phyloP scores from a whole-genome alignment of 2,329 filamentous ascomycete species.

The Sporothrix dimorphospora region DNA sequence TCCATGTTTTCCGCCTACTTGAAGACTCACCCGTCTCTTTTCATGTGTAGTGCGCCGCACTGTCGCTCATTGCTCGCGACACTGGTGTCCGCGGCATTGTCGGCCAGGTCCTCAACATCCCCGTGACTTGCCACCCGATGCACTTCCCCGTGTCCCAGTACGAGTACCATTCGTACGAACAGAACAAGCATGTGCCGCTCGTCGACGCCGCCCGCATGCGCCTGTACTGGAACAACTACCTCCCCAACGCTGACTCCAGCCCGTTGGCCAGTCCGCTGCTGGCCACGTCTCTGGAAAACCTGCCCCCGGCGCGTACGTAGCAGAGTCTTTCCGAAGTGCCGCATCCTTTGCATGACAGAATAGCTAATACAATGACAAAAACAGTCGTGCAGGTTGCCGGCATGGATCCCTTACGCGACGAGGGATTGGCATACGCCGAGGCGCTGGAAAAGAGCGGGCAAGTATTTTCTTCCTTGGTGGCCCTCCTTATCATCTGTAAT shows the following conservation, averaged over 20 bases:
- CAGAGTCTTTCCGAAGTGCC: no score
- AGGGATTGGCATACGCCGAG: conserved; percentile 21
- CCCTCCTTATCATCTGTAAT: not conserved
- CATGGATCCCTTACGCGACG: conserved; percentile 23
- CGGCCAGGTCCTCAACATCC: conserved; percentile 34
- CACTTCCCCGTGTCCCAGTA: conserved; percentile 28
- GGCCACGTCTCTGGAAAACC: conserved; percentile 22
- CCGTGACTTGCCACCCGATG: conserved; percentile 34
- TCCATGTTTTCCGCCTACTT: not conserved
- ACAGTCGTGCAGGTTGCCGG: conserved; percentile 25
- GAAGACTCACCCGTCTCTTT: not conserved
- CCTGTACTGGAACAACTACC: conserved; percentile 34
- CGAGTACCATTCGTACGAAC: conserved; percentile 31
- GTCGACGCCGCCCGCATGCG: conserved; percentile 33
- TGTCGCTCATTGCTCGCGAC: conserved; percentile 30
- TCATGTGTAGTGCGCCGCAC: conserved; percentile 6
- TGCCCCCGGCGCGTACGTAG: conserved; percentile 33
- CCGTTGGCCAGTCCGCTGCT: conserved; percentile 32
- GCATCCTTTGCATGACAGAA: not conserved
- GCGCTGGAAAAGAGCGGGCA: conserved; percentile 1
- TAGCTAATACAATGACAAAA: not conserved
- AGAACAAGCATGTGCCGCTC: conserved; percentile 32
- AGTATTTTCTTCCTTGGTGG: not conserved
- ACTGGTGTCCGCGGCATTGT: conserved; percentile 29
- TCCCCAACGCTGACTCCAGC: conserved; percentile 26